Conservation (phyloP, 441 rosid genomes). For the Geranium incanum region DNA sequence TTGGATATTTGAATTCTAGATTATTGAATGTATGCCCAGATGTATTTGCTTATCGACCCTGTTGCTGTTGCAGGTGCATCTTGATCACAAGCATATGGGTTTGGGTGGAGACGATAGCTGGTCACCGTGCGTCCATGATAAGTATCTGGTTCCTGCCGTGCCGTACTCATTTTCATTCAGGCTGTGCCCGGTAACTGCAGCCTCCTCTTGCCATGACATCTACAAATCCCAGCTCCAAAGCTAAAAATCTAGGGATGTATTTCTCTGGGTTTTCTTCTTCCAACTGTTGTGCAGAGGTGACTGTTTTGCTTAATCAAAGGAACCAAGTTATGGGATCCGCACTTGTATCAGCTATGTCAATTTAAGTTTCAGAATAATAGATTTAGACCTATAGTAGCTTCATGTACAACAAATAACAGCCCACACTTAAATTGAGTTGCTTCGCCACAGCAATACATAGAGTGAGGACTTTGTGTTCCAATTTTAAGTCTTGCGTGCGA, state of each 20-base stretch:
- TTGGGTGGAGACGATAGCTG: slow-evolving; percentile 95
- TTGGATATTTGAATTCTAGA: background rate
- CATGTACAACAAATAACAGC: too few relatives aligned
- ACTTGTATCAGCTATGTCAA: too few relatives aligned
- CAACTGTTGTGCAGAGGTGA: too few relatives aligned
- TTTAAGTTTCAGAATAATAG: too few relatives aligned
- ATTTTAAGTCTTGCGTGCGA: too few relatives aligned
- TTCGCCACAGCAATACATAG: too few relatives aligned
- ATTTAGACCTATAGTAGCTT: too few relatives aligned
- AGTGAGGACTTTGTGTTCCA: too few relatives aligned
- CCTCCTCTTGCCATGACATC: slow-evolving; percentile 43
- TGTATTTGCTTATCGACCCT: background rate
- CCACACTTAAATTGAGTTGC: too few relatives aligned
- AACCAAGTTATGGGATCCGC: too few relatives aligned
- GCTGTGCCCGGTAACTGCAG: slow-evolving; percentile 54
- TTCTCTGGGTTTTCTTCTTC: too few relatives aligned
- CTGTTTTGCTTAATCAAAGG: too few relatives aligned
- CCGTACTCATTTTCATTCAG: slow-evolving; percentile 71
- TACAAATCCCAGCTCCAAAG: slow-evolving; percentile 49
- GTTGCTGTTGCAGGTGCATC: slow-evolving; percentile 62
- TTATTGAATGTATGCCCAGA: background rate
- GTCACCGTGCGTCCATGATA: slow-evolving; percentile 69
- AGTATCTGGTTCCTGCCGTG: slow-evolving; percentile 64
- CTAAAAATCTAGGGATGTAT: slow-evolving; percentile 19
- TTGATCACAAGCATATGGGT: slow-evolving; percentile 97